Evolutionary conservation across 192 early-diverging fungal species (phyloP).

Genomic region (Rhizophlyctis rosea): DNA sequence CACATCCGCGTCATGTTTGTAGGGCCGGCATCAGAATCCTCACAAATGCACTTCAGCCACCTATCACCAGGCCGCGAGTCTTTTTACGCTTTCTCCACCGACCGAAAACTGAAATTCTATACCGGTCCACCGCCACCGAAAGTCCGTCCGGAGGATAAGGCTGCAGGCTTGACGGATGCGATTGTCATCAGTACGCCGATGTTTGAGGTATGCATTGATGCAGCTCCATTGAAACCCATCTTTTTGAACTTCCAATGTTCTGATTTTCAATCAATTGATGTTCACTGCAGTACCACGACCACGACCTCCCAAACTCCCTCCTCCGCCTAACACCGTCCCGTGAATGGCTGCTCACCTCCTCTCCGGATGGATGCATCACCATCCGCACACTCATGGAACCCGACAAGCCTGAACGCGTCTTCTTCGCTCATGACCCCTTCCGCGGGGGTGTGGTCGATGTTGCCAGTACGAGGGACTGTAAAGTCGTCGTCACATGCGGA

Average conservation of each 20-base stretch:
- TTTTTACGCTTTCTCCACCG: constrained; percentile 36
- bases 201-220: constrained; percentile 28
- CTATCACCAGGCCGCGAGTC: constrained; percentile 31
- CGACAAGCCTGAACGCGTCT: constrained; percentile 39
- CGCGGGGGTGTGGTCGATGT: constrained; percentile 38
- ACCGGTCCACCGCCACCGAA: constrained; percentile 14
- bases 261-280: too few relatives aligned
- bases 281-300: constrained; percentile 37
- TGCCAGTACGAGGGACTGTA: constrained; percentile 33
- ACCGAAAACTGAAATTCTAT: constrained; percentile 40
- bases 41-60: too few relatives aligned
- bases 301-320: constrained; percentile 23
- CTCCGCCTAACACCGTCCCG: constrained; percentile 23
- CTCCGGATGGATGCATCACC: constrained; percentile 42
- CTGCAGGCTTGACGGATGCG: neutral
- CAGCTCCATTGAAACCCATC: too few relatives aligned
- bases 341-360: constrained; percentile 45
- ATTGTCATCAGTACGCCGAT: constrained; percentile 26
- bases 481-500: constrained; percentile 37
- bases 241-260: neutral
- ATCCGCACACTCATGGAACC: constrained; percentile 49
- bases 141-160: neutral
- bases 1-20: neutral
- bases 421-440: constrained; percentile 38
- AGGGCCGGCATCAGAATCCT: too few relatives aligned